Conservation (phyloP, 2,329 filamentous ascomycete genomes). For the Mollisiaceae sp. region DNA sequence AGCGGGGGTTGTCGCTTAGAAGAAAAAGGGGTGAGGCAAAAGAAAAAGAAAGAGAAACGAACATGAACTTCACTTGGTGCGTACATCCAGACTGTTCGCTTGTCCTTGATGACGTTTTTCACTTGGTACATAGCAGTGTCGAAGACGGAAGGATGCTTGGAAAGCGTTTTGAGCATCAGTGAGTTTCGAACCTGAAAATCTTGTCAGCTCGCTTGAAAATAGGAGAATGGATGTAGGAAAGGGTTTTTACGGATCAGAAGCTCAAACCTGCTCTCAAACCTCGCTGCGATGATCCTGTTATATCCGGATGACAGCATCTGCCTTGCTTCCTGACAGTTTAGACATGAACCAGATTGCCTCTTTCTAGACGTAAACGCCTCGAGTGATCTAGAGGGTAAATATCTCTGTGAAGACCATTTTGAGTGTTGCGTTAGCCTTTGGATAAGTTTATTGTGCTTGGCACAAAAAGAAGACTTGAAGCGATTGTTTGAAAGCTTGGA, state of each 20-base stretch:
- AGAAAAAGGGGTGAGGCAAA: not conserved
- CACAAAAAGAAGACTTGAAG: conserved; percentile 15
- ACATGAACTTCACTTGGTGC: conserved; percentile 40
- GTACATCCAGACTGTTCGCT: conserved; percentile 33
- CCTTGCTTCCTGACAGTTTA: conserved; percentile 38
- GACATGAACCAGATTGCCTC: conserved; percentile 39
- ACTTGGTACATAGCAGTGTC: conserved; percentile 29
- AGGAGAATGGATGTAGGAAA: not conserved
- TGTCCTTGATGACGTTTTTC: conserved; percentile 33
- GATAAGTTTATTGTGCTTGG: conserved; percentile 21
- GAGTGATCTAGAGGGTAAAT: conserved; percentile 36
- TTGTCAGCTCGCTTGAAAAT: conserved; percentile 8
- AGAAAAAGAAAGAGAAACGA: not conserved
- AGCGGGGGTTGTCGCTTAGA: not conserved
- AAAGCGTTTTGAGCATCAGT: conserved; percentile 34
- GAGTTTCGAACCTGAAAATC: conserved; percentile 35
- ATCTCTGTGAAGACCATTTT: conserved; percentile 33
- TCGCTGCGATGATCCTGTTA: conserved; percentile 41
- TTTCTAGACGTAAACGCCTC: conserved; percentile 40
- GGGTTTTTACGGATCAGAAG: conserved; percentile 35
- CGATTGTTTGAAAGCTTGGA: not conserved
- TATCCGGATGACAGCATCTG: conserved; percentile 37
- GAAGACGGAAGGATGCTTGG: conserved; percentile 30
- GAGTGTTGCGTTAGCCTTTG: conserved; percentile 16
- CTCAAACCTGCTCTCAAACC: conserved; percentile 38